These are phyloP conservation scores for Aspergillus bertholletiae DNA, from an alignment of 495 filamentous ascomycete genomes.

Conservation along the genomic window DNA sequence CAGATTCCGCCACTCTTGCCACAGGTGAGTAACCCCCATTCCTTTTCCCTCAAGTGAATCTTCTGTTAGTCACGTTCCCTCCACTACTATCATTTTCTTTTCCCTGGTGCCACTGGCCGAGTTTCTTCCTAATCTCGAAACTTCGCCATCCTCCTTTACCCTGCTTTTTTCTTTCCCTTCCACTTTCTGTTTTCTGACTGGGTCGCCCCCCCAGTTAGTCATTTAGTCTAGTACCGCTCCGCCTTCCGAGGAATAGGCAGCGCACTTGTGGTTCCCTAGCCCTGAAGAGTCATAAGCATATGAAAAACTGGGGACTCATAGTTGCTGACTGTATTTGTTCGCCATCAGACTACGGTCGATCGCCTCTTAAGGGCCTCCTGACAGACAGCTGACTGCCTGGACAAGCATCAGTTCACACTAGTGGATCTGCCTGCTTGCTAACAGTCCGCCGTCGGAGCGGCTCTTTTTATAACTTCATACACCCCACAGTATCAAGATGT, in stretches of 20 bases:
- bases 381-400: constrained; percentile 23
- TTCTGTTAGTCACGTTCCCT: constrained; percentile 3
- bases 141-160: constrained; percentile 2
- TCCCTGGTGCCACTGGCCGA: constrained; percentile 8
- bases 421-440: constrained; percentile 22
- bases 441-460: constrained; percentile 23
- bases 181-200: constrained; percentile 1
- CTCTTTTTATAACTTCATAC: constrained; percentile 17
- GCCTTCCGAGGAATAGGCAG: constrained; percentile 19
- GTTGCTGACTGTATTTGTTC: constrained; percentile 21
- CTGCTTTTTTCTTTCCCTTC: background rate
- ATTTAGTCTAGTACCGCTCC: constrained; percentile 15
- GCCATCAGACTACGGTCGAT: background rate
- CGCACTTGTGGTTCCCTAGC: constrained; percentile 13
- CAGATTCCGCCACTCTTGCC: constrained; percentile 21
- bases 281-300: constrained; percentile 18
- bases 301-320: constrained; percentile 7
- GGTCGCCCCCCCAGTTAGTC: constrained; percentile 18
- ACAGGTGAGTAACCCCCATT: constrained; percentile 23
- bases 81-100: constrained; percentile 5
- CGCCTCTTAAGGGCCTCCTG: constrained; percentile 6
- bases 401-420: constrained; percentile 14
- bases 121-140: constrained; percentile 10
- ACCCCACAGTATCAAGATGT: constrained; percentile 27
- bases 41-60: too few relatives aligned